Evolutionary conservation across 495 filamentous ascomycete genomes (phyloP).

Genomic region (Letharia lupina): DNA sequence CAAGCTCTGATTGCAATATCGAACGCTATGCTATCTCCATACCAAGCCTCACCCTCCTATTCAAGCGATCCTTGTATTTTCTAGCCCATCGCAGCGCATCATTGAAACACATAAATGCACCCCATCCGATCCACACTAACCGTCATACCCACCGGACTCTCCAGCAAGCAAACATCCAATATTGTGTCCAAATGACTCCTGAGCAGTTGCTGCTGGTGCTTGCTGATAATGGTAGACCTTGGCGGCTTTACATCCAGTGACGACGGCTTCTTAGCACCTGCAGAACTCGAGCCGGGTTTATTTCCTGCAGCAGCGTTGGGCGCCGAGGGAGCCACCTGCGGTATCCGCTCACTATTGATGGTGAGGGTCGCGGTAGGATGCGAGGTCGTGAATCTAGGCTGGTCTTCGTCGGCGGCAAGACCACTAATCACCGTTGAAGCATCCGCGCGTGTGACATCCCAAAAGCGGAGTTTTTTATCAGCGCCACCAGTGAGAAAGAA

Average conservation of each 20-base stretch:
- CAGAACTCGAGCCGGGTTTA: conserved; percentile 27
- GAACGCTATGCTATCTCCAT: neutral
- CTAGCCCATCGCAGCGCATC: conserved; percentile 15
- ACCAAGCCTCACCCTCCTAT: neutral
- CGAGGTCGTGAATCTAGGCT: conserved; percentile 61
- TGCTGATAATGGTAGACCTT: conserved; percentile 76
- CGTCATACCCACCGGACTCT: conserved; percentile 86
- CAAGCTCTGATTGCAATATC: neutral
- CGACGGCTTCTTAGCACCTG: conserved; percentile 1
- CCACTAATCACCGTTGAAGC: conserved; percentile 72
- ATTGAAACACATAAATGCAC: conserved; percentile 84
- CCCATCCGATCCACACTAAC: conserved; percentile 87
- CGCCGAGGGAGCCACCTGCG: conserved; percentile 36
- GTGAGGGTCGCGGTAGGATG: conserved; percentile 61
- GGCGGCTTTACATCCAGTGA: conserved; percentile 46
- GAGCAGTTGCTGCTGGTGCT: conserved; percentile 77
- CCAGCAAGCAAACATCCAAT: conserved; percentile 77
- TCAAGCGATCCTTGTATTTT: neutral
- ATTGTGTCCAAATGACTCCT: conserved; percentile 85
- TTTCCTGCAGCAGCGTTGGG: conserved; percentile 33
- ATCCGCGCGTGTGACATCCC: conserved; percentile 72
- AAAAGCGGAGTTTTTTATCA: conserved; percentile 87
- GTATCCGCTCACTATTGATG: conserved; percentile 62
- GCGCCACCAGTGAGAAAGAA: conserved; percentile 83
- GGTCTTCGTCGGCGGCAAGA: conserved; percentile 57